Base-by-base conservation (phyloP, 495 filamentous ascomycete species). In the Staphylotrichum tortipilum region DNA sequence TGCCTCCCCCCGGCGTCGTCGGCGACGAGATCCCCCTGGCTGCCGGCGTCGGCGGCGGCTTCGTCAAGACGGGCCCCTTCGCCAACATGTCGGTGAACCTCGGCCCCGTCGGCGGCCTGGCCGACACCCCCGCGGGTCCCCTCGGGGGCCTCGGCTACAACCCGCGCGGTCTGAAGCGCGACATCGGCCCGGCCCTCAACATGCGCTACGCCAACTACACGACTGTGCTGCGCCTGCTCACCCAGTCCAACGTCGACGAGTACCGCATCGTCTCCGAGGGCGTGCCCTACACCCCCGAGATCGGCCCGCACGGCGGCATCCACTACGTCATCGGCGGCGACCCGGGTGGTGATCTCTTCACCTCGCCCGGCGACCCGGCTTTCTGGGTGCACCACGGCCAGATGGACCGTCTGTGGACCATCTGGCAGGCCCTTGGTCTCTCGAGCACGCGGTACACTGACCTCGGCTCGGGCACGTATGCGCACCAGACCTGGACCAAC, bases 351-450 rank as follows among this genome's bases (percentile, higher is more conserved):
- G 82, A 85, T 61, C 59, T 81, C 18, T 84, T 71, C 55, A 68
- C 65, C 5, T 80, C 74, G 14, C 78, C 82, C 8, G 78, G 78
- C 7, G 84, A 87, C 47, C 82, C 83, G 10, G 74, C 69, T 1
- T 88, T 88, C 65, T 88, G 67, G 57, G 67, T 80, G 10, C 84
- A 88, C 59, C 84, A 86, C 60, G 73, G 66, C 14, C 73, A 77
- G 73, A 73, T 88, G 47, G 84, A 86, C 62, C 75, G 78, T 8
- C 42, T 80, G 10, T 88, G 77, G 73, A 77, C 78, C 68, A 76
- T 78, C 17, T 47, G 46, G 83, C 56, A 55, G 26, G 56, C 55
- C 6, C 51, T 58, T 23, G 48, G 56, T 14, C 4, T 11, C 21
- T 24, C 3, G 38, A n/a, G 61, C 39, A 50, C 47, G 47, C 63